Percentiles rank a stretch among this genome's conserved stretches.
Conservation (phyloP, 441 rosid genomes). For the Sinapis alba region DNA sequence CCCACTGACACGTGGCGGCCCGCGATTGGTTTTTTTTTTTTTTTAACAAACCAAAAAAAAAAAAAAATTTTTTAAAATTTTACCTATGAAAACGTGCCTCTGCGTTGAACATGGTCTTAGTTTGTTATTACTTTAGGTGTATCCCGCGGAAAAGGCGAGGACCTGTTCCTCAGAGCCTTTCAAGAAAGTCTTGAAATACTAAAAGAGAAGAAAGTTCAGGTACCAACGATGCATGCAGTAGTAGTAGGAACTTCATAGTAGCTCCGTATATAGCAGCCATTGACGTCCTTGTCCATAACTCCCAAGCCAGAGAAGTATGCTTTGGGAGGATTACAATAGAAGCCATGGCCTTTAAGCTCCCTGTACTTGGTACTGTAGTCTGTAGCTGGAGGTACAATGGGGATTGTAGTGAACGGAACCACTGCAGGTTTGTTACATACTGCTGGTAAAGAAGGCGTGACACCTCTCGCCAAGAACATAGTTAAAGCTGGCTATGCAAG, state of each 20-base stretch:
- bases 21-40: no score
- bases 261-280: constrained; percentile 55
- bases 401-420: constrained; percentile 69
- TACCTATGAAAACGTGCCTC: no score
- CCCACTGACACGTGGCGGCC: no score
- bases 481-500: constrained; percentile 65
- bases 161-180: constrained; percentile 75
- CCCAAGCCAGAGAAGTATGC: constrained; percentile 97
- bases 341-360: constrained; percentile 93
- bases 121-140: constrained; percentile 64
- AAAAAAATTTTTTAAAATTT: no score
- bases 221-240: constrained; percentile 81
- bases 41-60: no score
- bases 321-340: constrained; percentile 93
- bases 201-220: constrained; percentile 58
- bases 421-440: constrained; percentile 75
- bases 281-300: constrained; percentile 91
- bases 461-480: constrained; percentile 63
- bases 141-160: constrained; percentile 92
- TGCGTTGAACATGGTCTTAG: no score
- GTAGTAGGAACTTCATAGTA: constrained; percentile 75
- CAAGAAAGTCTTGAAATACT: constrained; percentile 67
- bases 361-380: constrained; percentile 91
- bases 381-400: constrained; percentile 84
- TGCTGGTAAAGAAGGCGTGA: constrained; percentile 66